Base-by-base conservation (phyloP, 2,329 filamentous ascomycete genomes). In the Fusarium sp. region DNA sequence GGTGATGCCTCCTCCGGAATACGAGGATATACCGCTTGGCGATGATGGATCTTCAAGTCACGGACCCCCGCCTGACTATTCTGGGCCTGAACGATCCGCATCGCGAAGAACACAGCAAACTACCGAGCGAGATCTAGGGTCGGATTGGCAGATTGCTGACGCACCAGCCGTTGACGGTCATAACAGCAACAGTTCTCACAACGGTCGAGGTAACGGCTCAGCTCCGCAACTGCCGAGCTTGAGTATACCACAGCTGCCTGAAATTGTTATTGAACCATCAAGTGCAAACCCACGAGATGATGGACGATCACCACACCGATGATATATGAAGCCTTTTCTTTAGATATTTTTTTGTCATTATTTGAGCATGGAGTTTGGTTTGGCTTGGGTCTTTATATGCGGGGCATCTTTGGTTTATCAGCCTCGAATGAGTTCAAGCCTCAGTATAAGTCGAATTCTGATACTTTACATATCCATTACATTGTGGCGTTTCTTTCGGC, bases 261-360 rank as follows among this genome's bases (percentile, higher is more conserved):
- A 85, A 69, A 90, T 90, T 73, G 84, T 89, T 27, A 84, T 89
- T 49, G 85, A 90, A 72, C 85, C 85, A n/a, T 85, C 83, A 25
- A 78, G 75, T 47, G 76, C 75, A 34, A 69, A 75, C 32, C 74
- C 75, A 34, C 54, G 61, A 58, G 70, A 76, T 29, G 61, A 71
- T 8, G 65, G 61, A 43, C 72, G 51, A 57, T 62, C 62, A 59
- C 52, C 55, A 48, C 52, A 46, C 8, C 46, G 34, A 69, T 72
- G 60, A 75, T 47, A 43, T 30, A 47, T 40, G 58, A 57, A 34
- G 32, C 38, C 38, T 48, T 66, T 55, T 56, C 41, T 55, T 62
- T 67, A 24, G 38, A 8, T 27, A 15, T 41, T 56, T 43, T 22
- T 43, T 44, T 34, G 44, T 46, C n/a, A 20, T 54, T 53, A 24